These are phyloP conservation scores for Dactylis glomerata DNA, from an alignment of 176 grass and related monocot genomes.

Conservation along the genomic window DNA sequence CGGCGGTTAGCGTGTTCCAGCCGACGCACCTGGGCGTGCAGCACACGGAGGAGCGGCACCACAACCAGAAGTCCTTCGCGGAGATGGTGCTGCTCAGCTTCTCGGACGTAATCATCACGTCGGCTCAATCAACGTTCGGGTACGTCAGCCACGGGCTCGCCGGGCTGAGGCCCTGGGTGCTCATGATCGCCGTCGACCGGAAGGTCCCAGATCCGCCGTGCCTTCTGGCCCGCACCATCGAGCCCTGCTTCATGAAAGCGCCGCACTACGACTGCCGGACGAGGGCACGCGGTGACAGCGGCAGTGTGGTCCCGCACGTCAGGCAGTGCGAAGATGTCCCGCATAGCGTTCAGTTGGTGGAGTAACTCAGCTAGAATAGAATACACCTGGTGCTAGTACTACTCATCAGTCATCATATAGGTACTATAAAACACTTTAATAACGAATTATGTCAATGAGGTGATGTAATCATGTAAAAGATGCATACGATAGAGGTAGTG, in stretches of 20 bases:
- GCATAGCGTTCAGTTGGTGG: slow-evolving; percentile 51
- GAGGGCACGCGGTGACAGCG: slow-evolving; percentile 23
- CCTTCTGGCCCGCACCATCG: slow-evolving; percentile 28
- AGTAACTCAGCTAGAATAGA: slow-evolving; percentile 28
- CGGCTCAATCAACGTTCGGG: slow-evolving; percentile 57
- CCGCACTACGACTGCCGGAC: slow-evolving; percentile 49
- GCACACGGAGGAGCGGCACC: slow-evolving; percentile 32
- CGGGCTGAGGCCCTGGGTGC: slow-evolving; percentile 63
- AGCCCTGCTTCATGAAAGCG: slow-evolving; percentile 66
- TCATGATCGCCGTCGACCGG: slow-evolving; percentile 18
- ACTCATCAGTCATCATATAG: too few relatives aligned
- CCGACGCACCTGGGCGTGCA: slow-evolving; percentile 60
- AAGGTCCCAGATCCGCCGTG: slow-evolving; percentile 39
- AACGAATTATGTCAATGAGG: too few relatives aligned
- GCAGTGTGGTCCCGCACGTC: slow-evolving; percentile 31
- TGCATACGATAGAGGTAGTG: too few relatives aligned
- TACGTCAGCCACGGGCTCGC: slow-evolving; percentile 64
- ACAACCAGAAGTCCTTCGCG: slow-evolving; percentile 72
- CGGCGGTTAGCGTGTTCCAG: slow-evolving; percentile 56
- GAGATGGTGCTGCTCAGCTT: slow-evolving; percentile 76
- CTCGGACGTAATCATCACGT: slow-evolving; percentile 45
- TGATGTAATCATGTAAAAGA: too few relatives aligned
- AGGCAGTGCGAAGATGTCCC: slow-evolving; percentile 57
- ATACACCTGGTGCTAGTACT: too few relatives aligned
- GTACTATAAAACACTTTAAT: too few relatives aligned